These are phyloP conservation scores for Lachnellula hyalina DNA, from an alignment of 2,329 filamentous ascomycete genomes.

Conservation along the genomic window DNA sequence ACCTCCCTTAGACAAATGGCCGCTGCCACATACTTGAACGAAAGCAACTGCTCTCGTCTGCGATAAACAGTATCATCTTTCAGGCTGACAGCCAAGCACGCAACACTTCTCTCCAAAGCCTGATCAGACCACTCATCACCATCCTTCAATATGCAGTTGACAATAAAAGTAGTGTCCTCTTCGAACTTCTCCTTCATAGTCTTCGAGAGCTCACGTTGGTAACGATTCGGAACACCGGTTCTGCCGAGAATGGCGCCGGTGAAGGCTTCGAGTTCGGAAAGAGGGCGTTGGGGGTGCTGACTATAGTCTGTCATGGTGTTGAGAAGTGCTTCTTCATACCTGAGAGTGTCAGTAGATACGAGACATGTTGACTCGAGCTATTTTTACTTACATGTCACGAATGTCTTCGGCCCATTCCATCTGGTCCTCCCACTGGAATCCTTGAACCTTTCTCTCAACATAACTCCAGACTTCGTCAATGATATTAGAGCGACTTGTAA, in stretches of 20 bases:
- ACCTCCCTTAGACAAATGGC: slow-evolving; percentile 46
- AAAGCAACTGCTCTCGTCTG: slow-evolving; percentile 35
- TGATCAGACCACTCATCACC: slow-evolving; percentile 34
- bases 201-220: slow-evolving; percentile 37
- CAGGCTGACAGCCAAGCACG: slow-evolving; percentile 41
- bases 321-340: slow-evolving; percentile 48
- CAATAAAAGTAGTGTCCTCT: slow-evolving; percentile 35
- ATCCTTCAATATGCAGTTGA: slow-evolving; percentile 40
- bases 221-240: slow-evolving; percentile 34
- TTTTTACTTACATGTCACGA: slow-evolving; percentile 38
- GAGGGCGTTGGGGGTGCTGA: slow-evolving; percentile 29
- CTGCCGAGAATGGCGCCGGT: slow-evolving; percentile 52
- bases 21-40: slow-evolving; percentile 49
- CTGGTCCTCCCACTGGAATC: slow-evolving; percentile 36
- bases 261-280: slow-evolving; percentile 51
- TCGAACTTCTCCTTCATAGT: slow-evolving; percentile 40
- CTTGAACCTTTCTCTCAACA: slow-evolving; percentile 31
- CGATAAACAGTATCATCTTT: slow-evolving; percentile 25
- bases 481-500: slow-evolving; percentile 14
- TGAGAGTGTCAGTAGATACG: slow-evolving; percentile 16
- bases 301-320: slow-evolving; percentile 43
- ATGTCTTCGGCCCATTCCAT: slow-evolving; percentile 35
- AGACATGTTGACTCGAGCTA: background rate
- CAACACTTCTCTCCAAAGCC: slow-evolving; percentile 43
- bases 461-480: slow-evolving; percentile 35